These are phyloP conservation scores for Lupinus albus DNA, from an alignment of 306 rosid genomes.

Conservation along the genomic window DNA sequence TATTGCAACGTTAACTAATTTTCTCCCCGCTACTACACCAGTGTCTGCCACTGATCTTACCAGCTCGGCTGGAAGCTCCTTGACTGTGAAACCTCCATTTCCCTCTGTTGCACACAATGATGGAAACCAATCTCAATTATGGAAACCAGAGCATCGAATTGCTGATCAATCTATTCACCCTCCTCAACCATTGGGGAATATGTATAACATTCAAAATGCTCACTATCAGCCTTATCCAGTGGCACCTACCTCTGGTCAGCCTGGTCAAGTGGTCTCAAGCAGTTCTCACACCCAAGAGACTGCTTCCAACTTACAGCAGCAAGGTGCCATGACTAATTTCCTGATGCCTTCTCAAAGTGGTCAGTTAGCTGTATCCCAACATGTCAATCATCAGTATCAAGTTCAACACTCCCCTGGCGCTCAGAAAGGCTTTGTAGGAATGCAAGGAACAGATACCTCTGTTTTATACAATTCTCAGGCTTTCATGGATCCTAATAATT, in stretches of 20 bases:
- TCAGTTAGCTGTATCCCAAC: constrained; percentile 54
- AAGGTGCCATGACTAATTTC: constrained; percentile 55
- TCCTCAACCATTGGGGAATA: constrained; percentile 65
- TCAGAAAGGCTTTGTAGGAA: constrained; percentile 60
- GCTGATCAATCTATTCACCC: constrained; percentile 61
- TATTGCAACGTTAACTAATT: constrained; percentile 80
- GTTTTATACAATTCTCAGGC: constrained; percentile 62
- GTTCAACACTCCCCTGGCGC: constrained; percentile 52
- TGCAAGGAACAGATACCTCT: constrained; percentile 65
- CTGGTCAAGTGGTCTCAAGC: constrained; percentile 56
- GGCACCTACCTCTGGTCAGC: constrained; percentile 57
- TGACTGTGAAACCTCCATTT: constrained; percentile 57
- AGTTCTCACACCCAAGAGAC: constrained; percentile 65
- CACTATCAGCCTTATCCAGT: constrained; percentile 80
- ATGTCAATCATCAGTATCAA: constrained; percentile 62
- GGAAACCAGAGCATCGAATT: constrained; percentile 81
- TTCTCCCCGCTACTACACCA: constrained; percentile 73
- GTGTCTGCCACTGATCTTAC: constrained; percentile 60
- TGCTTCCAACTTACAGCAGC: constrained; percentile 54
- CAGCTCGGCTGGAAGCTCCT: constrained; percentile 56
- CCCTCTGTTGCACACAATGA: constrained; percentile 52
- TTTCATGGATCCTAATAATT: constrained; percentile 57
- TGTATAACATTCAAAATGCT: constrained; percentile 56
- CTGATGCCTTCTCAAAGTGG: constrained; percentile 61
- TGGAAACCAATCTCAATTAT: constrained; percentile 64